These are phyloP conservation scores for Fomitopsis palustris DNA, from an alignment of 1,284 basidiomycete genomes.

Conservation along the genomic window DNA sequence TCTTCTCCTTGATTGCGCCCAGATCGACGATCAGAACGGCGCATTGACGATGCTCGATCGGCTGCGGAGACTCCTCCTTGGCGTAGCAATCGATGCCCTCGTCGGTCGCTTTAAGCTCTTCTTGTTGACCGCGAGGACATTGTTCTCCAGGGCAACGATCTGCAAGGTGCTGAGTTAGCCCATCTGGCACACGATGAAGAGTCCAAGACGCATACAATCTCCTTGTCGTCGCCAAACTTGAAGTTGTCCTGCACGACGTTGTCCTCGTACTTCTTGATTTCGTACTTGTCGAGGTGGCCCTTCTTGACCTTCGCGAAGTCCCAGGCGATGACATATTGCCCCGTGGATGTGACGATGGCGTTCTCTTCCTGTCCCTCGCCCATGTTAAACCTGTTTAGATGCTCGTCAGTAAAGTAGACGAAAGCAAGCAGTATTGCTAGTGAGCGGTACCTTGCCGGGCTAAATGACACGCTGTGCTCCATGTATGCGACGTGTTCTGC, in stretches of 20 bases:
- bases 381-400: slow-evolving; percentile 77
- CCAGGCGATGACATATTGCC: slow-evolving; percentile 94
- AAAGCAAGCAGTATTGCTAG: neutral
- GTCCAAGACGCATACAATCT: slow-evolving; percentile 55
- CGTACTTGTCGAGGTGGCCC: slow-evolving; percentile 87
- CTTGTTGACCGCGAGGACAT: slow-evolving; percentile 94
- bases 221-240: slow-evolving; percentile 92
- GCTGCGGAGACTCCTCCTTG: slow-evolving; percentile 40
- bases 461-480: slow-evolving; percentile 86
- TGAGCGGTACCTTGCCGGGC: slow-evolving; percentile 73
- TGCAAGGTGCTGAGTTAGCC: slow-evolving; percentile 24
- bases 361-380: slow-evolving; percentile 87
- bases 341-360: slow-evolving; percentile 94
- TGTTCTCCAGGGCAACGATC: slow-evolving; percentile 94
- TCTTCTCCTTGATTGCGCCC: neutral
- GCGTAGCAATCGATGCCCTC: slow-evolving; percentile 69
- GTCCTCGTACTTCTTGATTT: slow-evolving; percentile 94
- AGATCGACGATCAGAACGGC: slow-evolving; percentile 46
- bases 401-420: neutral
- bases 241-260: slow-evolving; percentile 95
- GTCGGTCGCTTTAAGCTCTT: slow-evolving; percentile 85
- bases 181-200: neutral
- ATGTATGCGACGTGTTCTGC: slow-evolving; percentile 96
- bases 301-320: slow-evolving; percentile 95
- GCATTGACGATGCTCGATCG: slow-evolving; percentile 66